Evolutionary conservation across 352 stramenopile genomes (phyloP), one percentile per base, ranked within the genome.

Genomic region (Hyaloperonospora arabidopsidis): DNA sequence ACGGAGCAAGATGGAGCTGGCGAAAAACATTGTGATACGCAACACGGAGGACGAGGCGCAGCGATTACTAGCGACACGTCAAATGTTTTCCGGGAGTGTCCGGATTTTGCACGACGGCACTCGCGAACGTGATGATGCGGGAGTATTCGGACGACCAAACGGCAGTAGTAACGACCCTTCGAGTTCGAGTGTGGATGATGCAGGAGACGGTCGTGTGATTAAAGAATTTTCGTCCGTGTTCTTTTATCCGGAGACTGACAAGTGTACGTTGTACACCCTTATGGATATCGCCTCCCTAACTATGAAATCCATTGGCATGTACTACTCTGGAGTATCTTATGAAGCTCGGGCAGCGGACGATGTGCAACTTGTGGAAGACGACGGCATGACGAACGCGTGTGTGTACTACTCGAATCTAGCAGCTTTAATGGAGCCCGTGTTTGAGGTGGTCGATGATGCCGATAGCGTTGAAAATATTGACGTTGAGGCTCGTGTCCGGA

Each of bases 201-300:
- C 45, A 1, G 68, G 66, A n/a, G 60, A 74, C 46, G 77, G 77
- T 11, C 68, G 70, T 11, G 72, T 87, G 44, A 66, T 79, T 14
- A 87, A 86, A 45, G 78, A 83, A 61, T 86, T 78, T 56, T 69
- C 67, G 52, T 83, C 68, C n/a, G 70, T 87, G 19, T 87, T 86
- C 43, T 51, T 87, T 18, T 86, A 84, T 35, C 57, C 70, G 23
- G 72, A 83, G 51, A 63, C 59, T 11, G 50, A 34, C 1, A 23
- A 67, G 6, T 65, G 63, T 32, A 70, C 64, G 23, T 59, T 81
- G 19, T 66, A 82, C 36, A 54, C 56, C 44, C 68, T 87, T 11
- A 56, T 72, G 45, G 50, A 72, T 0, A 50, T 76, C 2, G 68
- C 71, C 19, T 68, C 78, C 38, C 67, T 70, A n/a, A 72, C 67